Conservation (phyloP, 192 early-diverging fungal genomes). For the Chytriomyces confervae region DNA sequence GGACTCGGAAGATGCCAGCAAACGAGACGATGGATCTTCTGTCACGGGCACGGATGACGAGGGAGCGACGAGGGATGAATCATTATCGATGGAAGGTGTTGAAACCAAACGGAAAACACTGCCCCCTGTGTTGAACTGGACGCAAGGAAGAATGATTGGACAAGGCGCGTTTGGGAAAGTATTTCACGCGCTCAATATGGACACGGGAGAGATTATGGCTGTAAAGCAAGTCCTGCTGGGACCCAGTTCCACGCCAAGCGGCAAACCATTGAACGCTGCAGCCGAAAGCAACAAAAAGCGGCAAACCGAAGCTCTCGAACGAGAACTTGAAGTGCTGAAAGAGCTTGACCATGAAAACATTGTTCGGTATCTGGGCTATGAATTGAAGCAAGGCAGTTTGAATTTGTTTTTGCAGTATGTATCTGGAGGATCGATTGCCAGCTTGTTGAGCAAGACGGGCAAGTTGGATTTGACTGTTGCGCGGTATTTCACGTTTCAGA, state of each 20-base stretch:
- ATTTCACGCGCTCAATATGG: conserved; percentile 86
- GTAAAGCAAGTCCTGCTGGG: conserved; percentile 87
- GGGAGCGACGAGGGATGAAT: neutral
- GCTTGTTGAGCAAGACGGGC: conserved; percentile 79
- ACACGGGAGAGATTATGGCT: conserved; percentile 92
- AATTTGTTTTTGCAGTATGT: conserved; percentile 99
- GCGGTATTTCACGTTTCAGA: conserved; percentile 81
- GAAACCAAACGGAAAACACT: conserved; percentile 4
- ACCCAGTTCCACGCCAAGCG: neutral
- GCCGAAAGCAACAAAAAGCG: conserved; percentile 25
- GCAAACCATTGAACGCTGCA: neutral
- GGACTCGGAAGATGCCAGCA: neutral
- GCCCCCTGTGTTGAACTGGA: conserved; percentile 70
- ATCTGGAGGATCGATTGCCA: conserved; percentile 87
- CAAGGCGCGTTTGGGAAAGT: conserved; percentile 97
- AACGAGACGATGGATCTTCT: neutral
- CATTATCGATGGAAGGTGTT: neutral
- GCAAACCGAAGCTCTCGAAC: conserved; percentile 74
- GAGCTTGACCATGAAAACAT: conserved; percentile 85
- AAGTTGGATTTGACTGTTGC: conserved; percentile 86
- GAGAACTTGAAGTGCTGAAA: conserved; percentile 84
- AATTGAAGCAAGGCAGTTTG: conserved; percentile 70
- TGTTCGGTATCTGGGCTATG: conserved; percentile 81
- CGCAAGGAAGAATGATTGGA: conserved; percentile 88
- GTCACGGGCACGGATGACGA: neutral